phyloP scores from a whole-genome alignment of 176 grass and related monocot genomes.

The Hyparrhenia diplandra region DNA sequence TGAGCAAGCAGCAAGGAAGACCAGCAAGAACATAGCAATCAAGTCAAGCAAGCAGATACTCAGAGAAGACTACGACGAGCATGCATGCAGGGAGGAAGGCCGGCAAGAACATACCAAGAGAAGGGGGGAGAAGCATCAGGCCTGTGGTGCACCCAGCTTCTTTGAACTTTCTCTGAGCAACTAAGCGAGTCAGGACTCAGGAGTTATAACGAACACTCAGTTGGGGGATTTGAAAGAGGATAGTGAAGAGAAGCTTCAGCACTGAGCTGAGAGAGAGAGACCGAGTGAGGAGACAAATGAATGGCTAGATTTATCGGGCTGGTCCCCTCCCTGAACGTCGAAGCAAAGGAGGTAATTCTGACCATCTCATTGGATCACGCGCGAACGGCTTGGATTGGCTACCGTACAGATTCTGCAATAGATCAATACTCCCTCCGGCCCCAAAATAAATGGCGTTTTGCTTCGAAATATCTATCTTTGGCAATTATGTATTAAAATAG shows the following conservation, averaged over 20 bases:
- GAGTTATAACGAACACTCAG: background rate
- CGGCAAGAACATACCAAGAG: slow-evolving; percentile 16
- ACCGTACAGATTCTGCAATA: background rate
- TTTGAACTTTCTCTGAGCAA: slow-evolving; percentile 4
- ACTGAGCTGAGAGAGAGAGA: background rate
- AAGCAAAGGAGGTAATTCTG: background rate
- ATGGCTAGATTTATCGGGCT: slow-evolving; percentile 23
- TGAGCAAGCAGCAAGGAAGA: too few relatives aligned
- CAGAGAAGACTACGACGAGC: too few relatives aligned
- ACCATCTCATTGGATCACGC: background rate
- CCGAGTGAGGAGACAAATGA: background rate
- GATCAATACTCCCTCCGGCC: too few relatives aligned
- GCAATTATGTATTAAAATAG: too few relatives aligned
- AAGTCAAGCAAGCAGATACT: too few relatives aligned
- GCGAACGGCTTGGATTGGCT: background rate
- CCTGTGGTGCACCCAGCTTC: background rate
- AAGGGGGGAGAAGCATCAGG: background rate
- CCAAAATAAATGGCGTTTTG: too few relatives aligned
- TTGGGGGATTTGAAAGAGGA: background rate
- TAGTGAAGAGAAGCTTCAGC: background rate
- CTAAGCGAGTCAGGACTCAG: background rate
- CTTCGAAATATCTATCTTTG: too few relatives aligned
- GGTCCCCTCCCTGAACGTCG: background rate
- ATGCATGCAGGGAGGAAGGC: background rate
- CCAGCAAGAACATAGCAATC: too few relatives aligned